Evolutionary conservation across 176 grass and related monocot species (phyloP), one percentile per base, ranked within the genome.

Genomic region (Musa schizocarpa): DNA sequence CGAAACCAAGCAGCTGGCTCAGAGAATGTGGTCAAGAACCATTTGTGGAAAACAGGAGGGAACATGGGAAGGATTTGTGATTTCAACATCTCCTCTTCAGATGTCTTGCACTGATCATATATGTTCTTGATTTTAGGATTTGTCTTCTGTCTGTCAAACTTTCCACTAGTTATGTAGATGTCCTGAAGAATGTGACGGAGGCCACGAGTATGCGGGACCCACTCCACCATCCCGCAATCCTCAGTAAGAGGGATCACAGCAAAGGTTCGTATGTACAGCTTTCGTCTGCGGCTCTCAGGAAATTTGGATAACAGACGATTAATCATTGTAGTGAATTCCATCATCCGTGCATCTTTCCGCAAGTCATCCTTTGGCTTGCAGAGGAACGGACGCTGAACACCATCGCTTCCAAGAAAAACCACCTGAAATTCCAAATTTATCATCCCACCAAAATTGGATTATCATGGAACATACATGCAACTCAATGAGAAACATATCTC

Each of bases 241-340:
- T 98, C 95, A 49, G 95, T 98, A 12, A 98, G 90, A 57, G 95
- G 95, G 73, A 93, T 81, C 73, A 93, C 95, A 13, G 95, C 90
- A 87, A 98, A 98, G 69, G 88, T 98, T 71, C 90, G 87, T 69
- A 98, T 93, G 76, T 98, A 98, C 49, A 98, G 86, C 82, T 93
- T 98, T 80, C 94, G 87, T 78, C 86, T 86, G 22, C 94, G 82
- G 59, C 94, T 98, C 88, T 93, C 94, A 11, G 88, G 90, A 43
- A 93, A 87, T 82, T 93, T 98, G 51, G 88, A 98, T 72, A 98
- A 79, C n/a, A 98, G 88, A 55, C 82, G 86, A 58, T 98, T 98
- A 78, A 98, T 93, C 90, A 89, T 89, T 50, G 90, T 84, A 80
- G 87, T 98, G 86, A 98, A 98, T 76, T 98, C 94, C 94, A 98